Base-by-base conservation (phyloP, 805 yeast species). In the Kodamaea kakaduensis region DNA sequence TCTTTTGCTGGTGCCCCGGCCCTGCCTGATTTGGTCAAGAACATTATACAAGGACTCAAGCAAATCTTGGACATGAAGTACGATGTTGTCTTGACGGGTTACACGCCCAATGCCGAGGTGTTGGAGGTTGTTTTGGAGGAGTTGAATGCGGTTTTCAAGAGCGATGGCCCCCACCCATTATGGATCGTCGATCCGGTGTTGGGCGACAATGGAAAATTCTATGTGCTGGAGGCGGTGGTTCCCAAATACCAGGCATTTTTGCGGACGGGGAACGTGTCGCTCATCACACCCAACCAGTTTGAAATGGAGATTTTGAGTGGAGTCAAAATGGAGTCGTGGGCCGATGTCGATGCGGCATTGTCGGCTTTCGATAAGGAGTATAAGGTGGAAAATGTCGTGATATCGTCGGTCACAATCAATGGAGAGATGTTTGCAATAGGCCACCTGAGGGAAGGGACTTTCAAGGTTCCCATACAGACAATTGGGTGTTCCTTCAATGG, bases 101-200 rank as follows among this genome's bases (percentile, higher is more conserved):
- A 90, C 51, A 65, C 80, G 5, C 89, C 95, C 3, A 70, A 72
- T 33, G 74, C 69, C 3, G 77, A 69, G 21, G 75, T 76, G 4
- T 62, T 87, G 32, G 50, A 59, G 25, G 67, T 69, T 0, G 69
- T 85, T 0, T 69, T 69, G 25, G 52, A 65, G 9, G 47, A 54
- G 29, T 52, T 78, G 2, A 64, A 71, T 21, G 44, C 40, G 9
- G 55, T 61, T 32, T 61, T 60, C 51, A 31, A 10, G 8, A 38
- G 23, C 2, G 34, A 18, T 23, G 17, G 16, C 29, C 12, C 15
- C 5, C 13, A 15, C 15, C 61, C 73, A 0, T 58, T 73, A 12
- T 78, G 90, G 79, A 69, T 89, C 4, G 54, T 90, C 32, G 97
- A 90, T 55, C 97, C 97, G 1, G 93, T 90, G 1, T 61, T 90